phyloP scores from a whole-genome alignment of 2,329 filamentous ascomycete genomes.

The Paraconiothyrium brasiliense region DNA sequence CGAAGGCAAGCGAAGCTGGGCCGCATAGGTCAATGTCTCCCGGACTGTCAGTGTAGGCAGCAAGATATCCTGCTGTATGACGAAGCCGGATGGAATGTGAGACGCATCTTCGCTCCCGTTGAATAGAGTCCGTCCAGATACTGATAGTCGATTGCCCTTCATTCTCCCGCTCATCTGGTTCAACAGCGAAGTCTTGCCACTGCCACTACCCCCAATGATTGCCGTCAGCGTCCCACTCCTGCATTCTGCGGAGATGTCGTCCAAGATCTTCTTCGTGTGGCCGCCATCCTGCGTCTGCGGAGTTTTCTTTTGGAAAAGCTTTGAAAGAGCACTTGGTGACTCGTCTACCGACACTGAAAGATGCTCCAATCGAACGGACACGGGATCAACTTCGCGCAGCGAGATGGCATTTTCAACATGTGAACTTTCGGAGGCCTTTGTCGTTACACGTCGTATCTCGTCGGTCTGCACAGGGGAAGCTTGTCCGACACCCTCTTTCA shows the following conservation, averaged over 20 bases:
- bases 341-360: slow-evolving; percentile 67
- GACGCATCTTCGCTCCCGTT: slow-evolving; percentile 63
- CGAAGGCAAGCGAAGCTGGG: slow-evolving; percentile 73
- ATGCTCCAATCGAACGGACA: slow-evolving; percentile 63
- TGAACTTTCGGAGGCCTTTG: slow-evolving; percentile 26
- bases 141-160: slow-evolving; percentile 61
- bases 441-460: slow-evolving; percentile 25
- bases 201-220: slow-evolving; percentile 78
- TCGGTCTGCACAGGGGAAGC: slow-evolving; percentile 17
- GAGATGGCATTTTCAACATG: slow-evolving; percentile 44
- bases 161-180: slow-evolving; percentile 77
- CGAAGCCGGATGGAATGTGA: slow-evolving; percentile 71
- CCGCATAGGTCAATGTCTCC: slow-evolving; percentile 78
- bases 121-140: slow-evolving; percentile 67
- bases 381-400: slow-evolving; percentile 63
- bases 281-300: slow-evolving; percentile 31
- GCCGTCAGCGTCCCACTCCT: slow-evolving; percentile 74
- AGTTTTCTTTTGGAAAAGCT: slow-evolving; percentile 36
- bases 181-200: slow-evolving; percentile 68
- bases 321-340: slow-evolving; percentile 54
- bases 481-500: slow-evolving; percentile 19
- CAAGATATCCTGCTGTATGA: slow-evolving; percentile 79
- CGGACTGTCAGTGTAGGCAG: slow-evolving; percentile 77
- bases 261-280: slow-evolving; percentile 63
- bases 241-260: slow-evolving; percentile 71